Conservation (phyloP, 306 rosid genomes). For the Hippophae gyantsensis region DNA sequence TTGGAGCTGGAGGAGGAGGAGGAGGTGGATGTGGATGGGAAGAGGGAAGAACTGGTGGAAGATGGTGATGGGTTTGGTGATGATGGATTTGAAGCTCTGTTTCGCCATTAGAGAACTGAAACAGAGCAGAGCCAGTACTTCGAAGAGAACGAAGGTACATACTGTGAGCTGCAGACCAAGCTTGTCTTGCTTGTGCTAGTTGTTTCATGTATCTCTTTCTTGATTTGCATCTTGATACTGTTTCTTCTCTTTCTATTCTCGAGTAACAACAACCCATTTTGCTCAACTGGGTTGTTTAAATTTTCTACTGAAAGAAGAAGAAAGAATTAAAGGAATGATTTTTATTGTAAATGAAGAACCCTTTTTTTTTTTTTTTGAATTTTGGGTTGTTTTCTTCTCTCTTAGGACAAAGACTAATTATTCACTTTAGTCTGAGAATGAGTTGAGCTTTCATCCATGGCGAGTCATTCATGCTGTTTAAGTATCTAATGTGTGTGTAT, state of each 20-base stretch:
- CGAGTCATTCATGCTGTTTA: too few species aligned
- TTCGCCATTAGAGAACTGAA: slow-evolving; percentile 72
- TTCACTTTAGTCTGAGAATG: too few species aligned
- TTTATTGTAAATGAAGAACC: not conserved
- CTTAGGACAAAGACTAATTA: too few species aligned
- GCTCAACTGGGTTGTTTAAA: not conserved
- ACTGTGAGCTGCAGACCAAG: slow-evolving; percentile 57
- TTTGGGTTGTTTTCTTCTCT: too few species aligned
- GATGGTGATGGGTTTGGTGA: slow-evolving; percentile 25
- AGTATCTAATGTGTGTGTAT: too few species aligned
- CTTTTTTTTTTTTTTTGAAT: not conserved
- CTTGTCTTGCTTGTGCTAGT: slow-evolving; percentile 63
- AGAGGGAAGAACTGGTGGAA: slow-evolving; percentile 39
- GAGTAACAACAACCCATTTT: slow-evolving; percentile 87
- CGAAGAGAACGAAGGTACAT: slow-evolving; percentile 79
- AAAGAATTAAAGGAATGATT: not conserved
- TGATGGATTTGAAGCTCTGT: slow-evolving; percentile 30
- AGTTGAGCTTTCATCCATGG: too few species aligned
- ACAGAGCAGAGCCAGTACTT: slow-evolving; percentile 65
- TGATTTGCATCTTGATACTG: slow-evolving; percentile 61
- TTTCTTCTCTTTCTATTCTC: slow-evolving; percentile 61
- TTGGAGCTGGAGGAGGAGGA: slow-evolving; percentile 14
- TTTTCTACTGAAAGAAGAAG: not conserved
- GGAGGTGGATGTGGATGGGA: slow-evolving; percentile 46
- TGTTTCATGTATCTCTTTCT: slow-evolving; percentile 80